These are phyloP conservation scores for Umbellularia californica DNA, from an alignment of 164 flowering plant species.

Conservation along the genomic window DNA sequence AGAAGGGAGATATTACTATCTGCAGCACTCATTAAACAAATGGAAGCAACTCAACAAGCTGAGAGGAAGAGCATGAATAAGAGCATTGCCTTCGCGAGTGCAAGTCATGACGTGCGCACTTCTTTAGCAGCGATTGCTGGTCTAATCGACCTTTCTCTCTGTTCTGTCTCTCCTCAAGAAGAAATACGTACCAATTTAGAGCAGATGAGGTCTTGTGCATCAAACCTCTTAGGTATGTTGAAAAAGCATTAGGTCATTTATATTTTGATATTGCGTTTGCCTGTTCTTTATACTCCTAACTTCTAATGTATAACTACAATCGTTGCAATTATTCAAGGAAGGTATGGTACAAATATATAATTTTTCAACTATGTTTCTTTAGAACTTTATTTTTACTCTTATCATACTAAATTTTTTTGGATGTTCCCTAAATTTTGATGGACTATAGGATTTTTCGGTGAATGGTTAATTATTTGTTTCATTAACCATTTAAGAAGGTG, in stretches of 20 bases:
- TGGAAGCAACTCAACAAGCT: constrained; percentile 76
- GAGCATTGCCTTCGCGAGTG: constrained; percentile 61
- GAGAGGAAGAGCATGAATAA: constrained; percentile 83
- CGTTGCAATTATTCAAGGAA: not conserved
- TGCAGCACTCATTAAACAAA: constrained; percentile 54
- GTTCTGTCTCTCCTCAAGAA: constrained; percentile 30
- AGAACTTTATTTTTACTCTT: no score
- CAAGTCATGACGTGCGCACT: constrained; percentile 82
- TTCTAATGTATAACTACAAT: not conserved
- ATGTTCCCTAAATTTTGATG: no score
- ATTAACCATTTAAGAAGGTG: no score
- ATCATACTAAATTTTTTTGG: no score
- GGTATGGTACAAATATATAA: not conserved
- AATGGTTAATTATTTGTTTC: no score
- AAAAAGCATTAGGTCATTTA: not conserved
- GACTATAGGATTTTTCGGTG: no score
- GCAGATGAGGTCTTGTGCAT: constrained; percentile 41
- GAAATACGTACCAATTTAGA: constrained; percentile 35
- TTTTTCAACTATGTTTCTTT: no score
- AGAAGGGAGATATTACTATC: constrained; percentile 41
- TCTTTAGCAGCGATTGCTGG: constrained; percentile 55
- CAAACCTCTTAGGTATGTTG: constrained; percentile 53
- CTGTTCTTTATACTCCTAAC: no score
- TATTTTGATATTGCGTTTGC: no score
- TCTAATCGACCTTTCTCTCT: constrained; percentile 30